phyloP scores from a whole-genome alignment of 1,284 basidiomycete species.

The Schizophyllum commune region DNA sequence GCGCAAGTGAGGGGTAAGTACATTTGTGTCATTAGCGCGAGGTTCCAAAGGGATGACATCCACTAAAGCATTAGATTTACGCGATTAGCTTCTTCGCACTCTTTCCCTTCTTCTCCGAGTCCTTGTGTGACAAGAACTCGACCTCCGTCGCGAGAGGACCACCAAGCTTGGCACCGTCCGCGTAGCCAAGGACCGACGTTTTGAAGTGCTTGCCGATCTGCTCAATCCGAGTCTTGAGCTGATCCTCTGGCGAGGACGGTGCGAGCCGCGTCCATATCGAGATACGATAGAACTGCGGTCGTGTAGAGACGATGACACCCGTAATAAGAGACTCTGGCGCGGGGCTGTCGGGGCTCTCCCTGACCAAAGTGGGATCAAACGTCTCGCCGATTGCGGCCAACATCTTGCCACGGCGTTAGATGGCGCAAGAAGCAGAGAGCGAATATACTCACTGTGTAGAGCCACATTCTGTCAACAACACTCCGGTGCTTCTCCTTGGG shows the following conservation, averaged over 20 bases:
- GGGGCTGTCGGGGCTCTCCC: constrained; percentile 37
- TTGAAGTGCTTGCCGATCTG: constrained; percentile 79
- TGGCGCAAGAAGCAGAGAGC: constrained; percentile 5
- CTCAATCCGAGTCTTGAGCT: constrained; percentile 65
- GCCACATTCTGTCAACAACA: constrained; percentile 93
- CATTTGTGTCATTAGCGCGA: neutral
- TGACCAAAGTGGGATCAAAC: constrained; percentile 77
- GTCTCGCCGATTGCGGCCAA: constrained; percentile 95
- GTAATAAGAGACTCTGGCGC: constrained; percentile 73
- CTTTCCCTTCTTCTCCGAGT: constrained; percentile 93
- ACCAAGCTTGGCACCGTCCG: constrained; percentile 65
- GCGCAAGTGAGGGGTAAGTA: neutral
- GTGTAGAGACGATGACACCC: constrained; percentile 91
- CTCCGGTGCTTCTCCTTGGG: constrained; percentile 89
- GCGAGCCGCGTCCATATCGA: constrained; percentile 95
- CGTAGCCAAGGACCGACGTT: constrained; percentile 78
- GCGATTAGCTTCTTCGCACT: constrained; percentile 72
- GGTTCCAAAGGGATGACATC: neutral
- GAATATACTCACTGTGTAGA: constrained; percentile 73
- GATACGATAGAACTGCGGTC: constrained; percentile 93
- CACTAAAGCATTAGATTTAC: constrained; percentile 19
- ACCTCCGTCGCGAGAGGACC: constrained; percentile 88
- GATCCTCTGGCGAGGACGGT: constrained; percentile 44
- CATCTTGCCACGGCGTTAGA: constrained; percentile 62
- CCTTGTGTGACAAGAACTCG: constrained; percentile 91